Base-by-base conservation (phyloP, 1,284 basidiomycete genomes). In the Pseudozyma flocculosa region DNA sequence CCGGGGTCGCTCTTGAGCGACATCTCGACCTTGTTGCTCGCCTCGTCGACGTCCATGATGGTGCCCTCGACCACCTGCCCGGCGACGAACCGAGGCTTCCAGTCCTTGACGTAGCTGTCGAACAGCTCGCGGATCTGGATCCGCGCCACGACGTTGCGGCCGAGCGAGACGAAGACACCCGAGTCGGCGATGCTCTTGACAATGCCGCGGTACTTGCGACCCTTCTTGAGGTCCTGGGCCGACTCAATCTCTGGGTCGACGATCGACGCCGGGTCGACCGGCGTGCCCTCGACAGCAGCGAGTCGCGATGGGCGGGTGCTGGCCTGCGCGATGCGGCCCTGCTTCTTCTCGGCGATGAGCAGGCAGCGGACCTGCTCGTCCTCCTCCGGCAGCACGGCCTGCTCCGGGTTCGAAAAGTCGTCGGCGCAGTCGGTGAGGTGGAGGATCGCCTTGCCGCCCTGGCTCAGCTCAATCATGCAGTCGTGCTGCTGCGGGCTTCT, bases 161-260 rank as follows among this genome's bases (percentile, higher is more conserved):
- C 91, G 21, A 98, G 79, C 37, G 85, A 85, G 4, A 98, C 90
- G 72, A 95, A 97, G n/a, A 98, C 78, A 15, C 94, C 94, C 22
- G 69, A 62, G 45, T 91, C 87, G 19, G 86, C 84, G 40, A 97
- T 83, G 62, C 85, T 88, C 80, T 92, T 94, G 75, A 97, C 85
- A 75, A 95, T 90, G 13, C 94, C 94, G 47, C 91, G 84, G 18
- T 66, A 43, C 30, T 94, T 80, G 22, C 82, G 51, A 4, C 91
- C 92, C 30, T 84, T 82, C 71, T 87, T 84, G 37, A 97, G 79
- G 46, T 89, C 59, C 37, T 24, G 39, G 49, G 54, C 54, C 18
- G 51, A 44, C 29, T 43, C 37, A 44, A 66, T 50, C 40, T 66
- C 58, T 86, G 86, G 57, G 85, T 85, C 58, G 26, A 24, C 36